A percentile compares a stretch with the other conserved stretches of the same genome.
Evolutionary conservation across 225 moss, liverwort and hornwort genomes (phyloP).

Genomic region (Anthoceros angustus): DNA sequence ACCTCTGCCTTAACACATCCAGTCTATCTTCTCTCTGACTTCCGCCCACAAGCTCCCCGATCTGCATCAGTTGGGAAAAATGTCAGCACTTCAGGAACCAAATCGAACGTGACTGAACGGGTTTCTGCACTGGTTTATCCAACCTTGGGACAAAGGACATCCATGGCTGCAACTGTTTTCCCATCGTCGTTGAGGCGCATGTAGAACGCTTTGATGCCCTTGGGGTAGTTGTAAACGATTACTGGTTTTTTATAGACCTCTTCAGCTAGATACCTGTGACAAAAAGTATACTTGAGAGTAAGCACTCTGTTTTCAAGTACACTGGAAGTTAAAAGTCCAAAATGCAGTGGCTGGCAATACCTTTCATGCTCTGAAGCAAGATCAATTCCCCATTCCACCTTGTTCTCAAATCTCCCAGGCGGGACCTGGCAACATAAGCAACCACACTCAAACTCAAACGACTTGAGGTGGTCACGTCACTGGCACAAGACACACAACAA

Average conservation of each 20-base stretch:
- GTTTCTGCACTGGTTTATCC: conserved; percentile 19
- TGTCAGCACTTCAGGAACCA: background rate
- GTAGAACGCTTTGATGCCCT: conserved; percentile 88
- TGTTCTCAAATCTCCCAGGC: conserved; percentile 80
- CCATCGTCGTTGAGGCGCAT: conserved; percentile 92
- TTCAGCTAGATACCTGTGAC: conserved; percentile 71
- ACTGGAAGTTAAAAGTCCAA: background rate
- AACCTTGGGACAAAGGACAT: conserved; percentile 90
- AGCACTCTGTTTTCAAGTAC: background rate
- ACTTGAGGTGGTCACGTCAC: background rate
- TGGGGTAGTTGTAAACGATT: conserved; percentile 97
- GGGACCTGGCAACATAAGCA: conserved; percentile 30
- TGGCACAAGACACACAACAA: background rate
- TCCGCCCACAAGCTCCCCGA: conserved; percentile 91
- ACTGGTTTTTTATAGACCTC: conserved; percentile 83
- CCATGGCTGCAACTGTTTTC: conserved; percentile 96
- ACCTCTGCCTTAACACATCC: conserved; percentile 67
- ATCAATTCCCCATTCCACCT: conserved; percentile 95
- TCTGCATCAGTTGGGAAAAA: conserved; percentile 17
- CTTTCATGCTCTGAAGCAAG: conserved; percentile 92
- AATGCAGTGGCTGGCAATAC: conserved; percentile 11
- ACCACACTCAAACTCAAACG: background rate
- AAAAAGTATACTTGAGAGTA: background rate
- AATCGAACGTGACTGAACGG: too few species aligned
- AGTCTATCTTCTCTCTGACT: conserved; percentile 93